phyloP scores from a whole-genome alignment of 371 early-diverging fungal genomes.

The Mucor racemosus region DNA sequence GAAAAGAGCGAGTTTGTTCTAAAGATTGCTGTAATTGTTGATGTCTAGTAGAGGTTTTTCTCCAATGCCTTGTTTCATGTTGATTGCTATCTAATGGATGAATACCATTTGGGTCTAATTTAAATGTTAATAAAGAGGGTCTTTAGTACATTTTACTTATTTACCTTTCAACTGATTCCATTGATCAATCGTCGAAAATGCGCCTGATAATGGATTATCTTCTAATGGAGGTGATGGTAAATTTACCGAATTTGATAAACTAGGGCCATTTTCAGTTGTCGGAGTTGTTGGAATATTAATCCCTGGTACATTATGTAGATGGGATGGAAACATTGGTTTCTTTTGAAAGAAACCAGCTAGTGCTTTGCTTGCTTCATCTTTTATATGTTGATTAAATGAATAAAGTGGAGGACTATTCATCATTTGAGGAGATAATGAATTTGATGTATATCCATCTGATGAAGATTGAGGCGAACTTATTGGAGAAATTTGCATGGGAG shows the following conservation, averaged over 20 bases:
- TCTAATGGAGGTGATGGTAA: conserved; percentile 26
- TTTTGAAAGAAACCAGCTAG: conserved; percentile 20
- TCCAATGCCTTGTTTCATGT: conserved; percentile 22
- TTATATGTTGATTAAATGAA: conserved; percentile 6
- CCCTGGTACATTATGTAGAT: conserved; percentile 28
- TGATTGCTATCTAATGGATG: conserved; percentile 5
- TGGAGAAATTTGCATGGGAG: conserved; percentile 25
- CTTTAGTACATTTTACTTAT: not conserved
- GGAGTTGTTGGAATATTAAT: conserved; percentile 37
- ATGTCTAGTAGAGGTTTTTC: conserved; percentile 22
- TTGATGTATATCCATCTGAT: conserved; percentile 29
- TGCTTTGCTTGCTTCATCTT: conserved; percentile 23
- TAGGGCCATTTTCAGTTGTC: conserved; percentile 11
- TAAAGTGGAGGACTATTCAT: conserved; percentile 19
- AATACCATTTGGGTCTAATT: conserved; percentile 8
- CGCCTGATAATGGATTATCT: conserved; percentile 15
- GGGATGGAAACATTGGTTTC: conserved; percentile 2
- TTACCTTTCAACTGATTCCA: conserved; percentile 28
- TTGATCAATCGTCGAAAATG: conserved; percentile 25
- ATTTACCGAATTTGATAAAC: not conserved
- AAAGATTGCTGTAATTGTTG: conserved; percentile 21
- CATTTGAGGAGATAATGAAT: conserved; percentile 23
- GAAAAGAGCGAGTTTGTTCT: not conserved
- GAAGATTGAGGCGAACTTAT: conserved; percentile 27
- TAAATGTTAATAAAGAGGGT: not conserved